Evolutionary conservation across 2,329 filamentous ascomycete genomes (phyloP), one percentile per base, ranked within the genome.

Genomic region (Hawksworthiomyces lignivorus): DNA sequence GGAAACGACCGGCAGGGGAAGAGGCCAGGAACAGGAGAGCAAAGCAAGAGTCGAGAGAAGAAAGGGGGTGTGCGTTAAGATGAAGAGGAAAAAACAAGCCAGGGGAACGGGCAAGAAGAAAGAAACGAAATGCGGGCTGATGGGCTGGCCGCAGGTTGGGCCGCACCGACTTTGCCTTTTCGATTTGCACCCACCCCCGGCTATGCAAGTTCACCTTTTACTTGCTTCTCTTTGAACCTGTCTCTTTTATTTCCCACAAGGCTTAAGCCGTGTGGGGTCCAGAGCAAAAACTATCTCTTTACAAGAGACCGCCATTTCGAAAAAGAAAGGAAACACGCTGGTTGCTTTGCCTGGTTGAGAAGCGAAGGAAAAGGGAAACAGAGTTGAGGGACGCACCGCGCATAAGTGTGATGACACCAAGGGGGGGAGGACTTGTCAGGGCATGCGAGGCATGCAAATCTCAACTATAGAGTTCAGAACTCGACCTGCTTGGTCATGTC

Each of bases 101-200:
- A 20, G 35, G 10, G 22, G 14, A 22, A 30, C 14, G n/a, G 21
- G 32, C n/a, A 22, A 31, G 24, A 20, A 22, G 18, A 17, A 31
- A 36, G 6, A 36, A 11, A 24, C 7, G 29, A 24, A 7, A 36
- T 33, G 24, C 35, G 28, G 29, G 36, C 24, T 41, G 29, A 39
- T 39, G 41, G 15, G 36, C 31, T 19, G 41, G 43, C 34, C 33
- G 41, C 46, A 48, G 36, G 41, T 50, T 50, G 37, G 46, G 46
- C 44, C 44, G 46, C 46, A 45, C 41, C 44, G 38, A 45, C 45
- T 35, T 32, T 47, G n/a, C 28, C 26, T 37, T 40, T 31, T 26
- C n/a, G n/a, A n/a, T n/a, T n/a, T n/a, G n/a, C n/a, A n/a, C n/a
- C n/a, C n/a, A n/a, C n/a, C n/a, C n/a, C n/a, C n/a, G n/a, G n/a